Percentiles rank a stretch among this genome's conserved stretches.
Evolutionary conservation across 192 early-diverging fungal genomes (phyloP).

Genomic region (Podila epicladia): DNA sequence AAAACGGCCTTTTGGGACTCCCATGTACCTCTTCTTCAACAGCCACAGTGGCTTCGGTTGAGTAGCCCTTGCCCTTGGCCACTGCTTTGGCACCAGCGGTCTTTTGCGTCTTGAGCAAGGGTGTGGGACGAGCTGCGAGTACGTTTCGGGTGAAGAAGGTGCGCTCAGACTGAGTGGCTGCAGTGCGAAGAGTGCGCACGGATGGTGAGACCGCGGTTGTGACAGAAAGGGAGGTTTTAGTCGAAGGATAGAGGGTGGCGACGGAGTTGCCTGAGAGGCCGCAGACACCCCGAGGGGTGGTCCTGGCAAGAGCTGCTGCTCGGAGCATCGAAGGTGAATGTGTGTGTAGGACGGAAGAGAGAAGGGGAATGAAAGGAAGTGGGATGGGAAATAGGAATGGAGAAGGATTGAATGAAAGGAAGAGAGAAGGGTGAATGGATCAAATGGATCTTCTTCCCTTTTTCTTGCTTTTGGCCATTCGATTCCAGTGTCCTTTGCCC

Average conservation of each 20-base stretch:
- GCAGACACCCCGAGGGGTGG: neutral
- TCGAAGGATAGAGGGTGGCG: slow-evolving; percentile 8
- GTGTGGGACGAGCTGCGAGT: slow-evolving; percentile 6
- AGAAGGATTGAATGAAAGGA: neutral
- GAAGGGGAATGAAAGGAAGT: slow-evolving; percentile 1
- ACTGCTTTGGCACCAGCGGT: neutral
- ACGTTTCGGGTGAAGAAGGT: neutral
- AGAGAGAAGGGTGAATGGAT: neutral
- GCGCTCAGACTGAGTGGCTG: neutral
- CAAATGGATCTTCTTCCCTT: too few species aligned
- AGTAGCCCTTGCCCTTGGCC: slow-evolving; percentile 15
- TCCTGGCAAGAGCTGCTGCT: slow-evolving; percentile 14
- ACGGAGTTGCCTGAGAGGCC: neutral
- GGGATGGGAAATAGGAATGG: neutral
- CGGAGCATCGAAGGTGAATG: slow-evolving; percentile 20
- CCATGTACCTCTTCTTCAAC: slow-evolving; percentile 39
- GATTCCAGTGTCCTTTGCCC: neutral
- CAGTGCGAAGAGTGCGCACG: slow-evolving; percentile 14
- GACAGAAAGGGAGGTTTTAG: neutral
- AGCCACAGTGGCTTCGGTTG: slow-evolving; percentile 27
- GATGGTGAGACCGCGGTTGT: neutral
- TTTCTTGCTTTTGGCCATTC: too few species aligned
- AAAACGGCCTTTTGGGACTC: neutral
- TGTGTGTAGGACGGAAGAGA: neutral
- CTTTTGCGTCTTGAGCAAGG: slow-evolving; percentile 16